Base-by-base conservation (phyloP, 1,284 basidiomycete species). In the Ustilago crameri region DNA sequence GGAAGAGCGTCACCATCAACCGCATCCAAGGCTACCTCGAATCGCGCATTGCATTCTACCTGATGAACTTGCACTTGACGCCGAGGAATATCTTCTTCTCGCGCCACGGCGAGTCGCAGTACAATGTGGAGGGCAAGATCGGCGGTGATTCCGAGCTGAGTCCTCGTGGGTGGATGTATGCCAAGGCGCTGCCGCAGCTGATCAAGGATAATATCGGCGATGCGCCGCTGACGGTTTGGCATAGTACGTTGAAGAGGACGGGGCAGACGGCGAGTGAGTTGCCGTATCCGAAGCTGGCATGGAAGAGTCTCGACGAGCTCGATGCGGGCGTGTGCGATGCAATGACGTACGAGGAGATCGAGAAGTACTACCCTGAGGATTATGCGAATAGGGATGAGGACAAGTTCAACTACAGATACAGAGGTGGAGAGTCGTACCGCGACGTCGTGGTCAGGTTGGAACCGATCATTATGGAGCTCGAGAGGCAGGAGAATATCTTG, bases 281-380 rank as follows among this genome's bases (percentile, higher is more conserved):
- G 14, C 89, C 91, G 0, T 98, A 95, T 82, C 88, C 90, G 42
- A 96, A 98, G 82, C 86, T 98, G 70, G 97, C 95, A 0, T 99
- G 96, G 96, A 99, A 99, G 84, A 93, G 93, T 4, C 86, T 99
- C 34, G 96, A 99, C 81, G 96, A 99, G 84, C 87, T 99, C 12
- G 96, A 99, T 84, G 96, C 96, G 3, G 95, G 96, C 40, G 96
- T 99, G 15, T 99, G 96, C 80, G 96, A 99, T 84, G 94, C 91
- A 14, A 98, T 99, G 96, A 98, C 96, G 1, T 99, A 98, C 82
- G 91, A 94, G 85, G 95, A 98, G 87, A 98, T 98, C 59, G 95
- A 95, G 55, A 59, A 58, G 44, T 82, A 95, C 91, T 98, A 98
- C 82, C 96, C 96, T 0, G 96, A 99, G 74, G 96, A 99, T 84